Evolutionary conservation across 352 stramenopile species (phyloP).

Genomic region (Globisporangium splendens): DNA sequence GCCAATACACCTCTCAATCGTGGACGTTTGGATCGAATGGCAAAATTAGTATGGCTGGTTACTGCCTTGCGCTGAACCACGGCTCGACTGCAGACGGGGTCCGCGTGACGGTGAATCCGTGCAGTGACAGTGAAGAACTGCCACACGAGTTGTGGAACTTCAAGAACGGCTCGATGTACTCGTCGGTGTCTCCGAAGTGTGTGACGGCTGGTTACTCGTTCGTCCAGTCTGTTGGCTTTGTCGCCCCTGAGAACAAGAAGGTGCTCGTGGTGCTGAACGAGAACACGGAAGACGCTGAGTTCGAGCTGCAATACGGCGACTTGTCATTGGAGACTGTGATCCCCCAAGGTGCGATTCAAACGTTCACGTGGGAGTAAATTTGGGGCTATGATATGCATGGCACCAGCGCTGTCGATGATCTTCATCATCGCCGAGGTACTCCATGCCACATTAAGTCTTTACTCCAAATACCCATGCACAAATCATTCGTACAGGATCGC

Average conservation of each 20-base stretch:
- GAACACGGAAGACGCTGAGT: conserved; percentile 69
- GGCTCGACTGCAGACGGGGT: conserved; percentile 49
- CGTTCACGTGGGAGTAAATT: conserved; percentile 62
- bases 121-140: conserved; percentile 26
- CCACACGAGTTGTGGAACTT: conserved; percentile 65
- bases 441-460: no score
- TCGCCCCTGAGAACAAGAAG: conserved; percentile 67
- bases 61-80: conserved; percentile 70
- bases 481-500: no score
- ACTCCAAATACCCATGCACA: no score
- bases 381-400: background rate
- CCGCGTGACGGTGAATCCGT: conserved; percentile 49
- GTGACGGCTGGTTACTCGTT: conserved; percentile 82
- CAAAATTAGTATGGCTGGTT: conserved; percentile 53
- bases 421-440: no score
- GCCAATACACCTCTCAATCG: conserved; percentile 56
- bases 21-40: conserved; percentile 52
- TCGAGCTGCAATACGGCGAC: conserved; percentile 52
- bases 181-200: conserved; percentile 43
- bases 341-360: conserved; percentile 59
- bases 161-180: conserved; percentile 52
- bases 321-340: conserved; percentile 48
- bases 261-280: conserved; percentile 84
- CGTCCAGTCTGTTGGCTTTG: conserved; percentile 61
- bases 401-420: no score